A percentile compares a stretch with the other conserved stretches of the same genome.
These are phyloP conservation scores for Salix brachista DNA, from an alignment of 345 rosid species.

Conservation along the genomic window DNA sequence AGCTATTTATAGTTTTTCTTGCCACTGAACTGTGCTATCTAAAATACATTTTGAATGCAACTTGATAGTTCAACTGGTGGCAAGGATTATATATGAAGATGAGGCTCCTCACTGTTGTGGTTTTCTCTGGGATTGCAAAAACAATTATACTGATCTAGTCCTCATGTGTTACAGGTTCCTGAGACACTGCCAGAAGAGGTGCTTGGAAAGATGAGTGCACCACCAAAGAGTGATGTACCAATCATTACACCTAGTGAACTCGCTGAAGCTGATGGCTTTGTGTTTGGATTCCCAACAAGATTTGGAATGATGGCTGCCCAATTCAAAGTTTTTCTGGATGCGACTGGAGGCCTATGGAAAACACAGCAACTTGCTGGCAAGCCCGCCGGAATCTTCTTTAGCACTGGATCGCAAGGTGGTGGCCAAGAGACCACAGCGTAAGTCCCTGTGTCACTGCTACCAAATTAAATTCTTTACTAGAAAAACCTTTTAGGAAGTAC, in stretches of 20 bases:
- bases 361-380: constrained; percentile 88
- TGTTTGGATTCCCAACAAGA: constrained; percentile 92
- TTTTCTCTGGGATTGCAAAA: not conserved
- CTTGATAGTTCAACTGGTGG: not conserved
- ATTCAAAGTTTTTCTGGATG: constrained; percentile 86
- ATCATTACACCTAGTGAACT: constrained; percentile 66
- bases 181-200: constrained; percentile 82
- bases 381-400: constrained; percentile 90
- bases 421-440: constrained; percentile 97
- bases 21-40: not conserved
- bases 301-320: constrained; percentile 98
- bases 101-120: not conserved
- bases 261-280: constrained; percentile 88
- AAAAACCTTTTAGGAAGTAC: not conserved
- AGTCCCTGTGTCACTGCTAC: constrained; percentile 17
- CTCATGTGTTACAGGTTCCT: constrained; percentile 49
- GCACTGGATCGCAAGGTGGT: constrained; percentile 99
- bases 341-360: constrained; percentile 92
- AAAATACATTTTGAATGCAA: no score
- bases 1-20: not conserved
- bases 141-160: not conserved
- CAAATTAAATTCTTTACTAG: not conserved
- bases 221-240: constrained; percentile 81
- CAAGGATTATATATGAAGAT: not conserved
- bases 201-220: constrained; percentile 84